Evolutionary conservation across 768 basidiomycete species (phyloP), one percentile per base, ranked within the genome.

Genomic region (Amanita exitialis): DNA sequence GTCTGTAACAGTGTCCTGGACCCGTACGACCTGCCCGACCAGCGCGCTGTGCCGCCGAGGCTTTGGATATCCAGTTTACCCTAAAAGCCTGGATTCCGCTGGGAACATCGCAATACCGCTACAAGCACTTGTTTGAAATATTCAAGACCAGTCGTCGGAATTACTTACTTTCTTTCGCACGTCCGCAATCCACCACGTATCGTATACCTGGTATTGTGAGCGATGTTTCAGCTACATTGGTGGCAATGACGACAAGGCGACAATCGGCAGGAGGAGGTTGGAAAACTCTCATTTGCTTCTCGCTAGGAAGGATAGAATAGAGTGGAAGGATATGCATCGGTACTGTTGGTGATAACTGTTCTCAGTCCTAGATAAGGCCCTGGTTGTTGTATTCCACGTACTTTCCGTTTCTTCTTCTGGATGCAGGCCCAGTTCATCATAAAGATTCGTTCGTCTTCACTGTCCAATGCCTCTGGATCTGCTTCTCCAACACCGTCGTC

Each of bases 21-120:
- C 96, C 95, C 12, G 92, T 97, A 54, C 96, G 90, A 9, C 96
- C 96, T 0, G 96, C 96, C 61, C 96, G 86, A 62, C 96, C 96
- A 3, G 96, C 85, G 53, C 96, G 78, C 62, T 99, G 96, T 1
- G 89, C 78, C 0, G 93, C 92, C 2, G 93, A 94, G 2, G 95
- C 92, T 63, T 97, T 97, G 13, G 92, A 92, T 55, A 87, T 82
- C 95, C 94, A 99, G 49, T 79, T 80, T 39, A 99, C 79, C 62
- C 86, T 83, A 70, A 95, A 98, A 6, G 90, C 77, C 67, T 98
- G 93, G 20, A 99, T 86, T 20, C 91, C 87, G 54, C 75, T 90
- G 7, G 72, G 63, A 6, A 78, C 62, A 65, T 97, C 93, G 64
- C 90, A 94, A 53, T 82, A 81, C 46, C 96, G 79, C 90, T 93